Percentiles rank a stretch among this genome's conserved stretches.
Conservation (phyloP, 768 basidiomycete species). For the Naganishia vaughanmartiniae region DNA sequence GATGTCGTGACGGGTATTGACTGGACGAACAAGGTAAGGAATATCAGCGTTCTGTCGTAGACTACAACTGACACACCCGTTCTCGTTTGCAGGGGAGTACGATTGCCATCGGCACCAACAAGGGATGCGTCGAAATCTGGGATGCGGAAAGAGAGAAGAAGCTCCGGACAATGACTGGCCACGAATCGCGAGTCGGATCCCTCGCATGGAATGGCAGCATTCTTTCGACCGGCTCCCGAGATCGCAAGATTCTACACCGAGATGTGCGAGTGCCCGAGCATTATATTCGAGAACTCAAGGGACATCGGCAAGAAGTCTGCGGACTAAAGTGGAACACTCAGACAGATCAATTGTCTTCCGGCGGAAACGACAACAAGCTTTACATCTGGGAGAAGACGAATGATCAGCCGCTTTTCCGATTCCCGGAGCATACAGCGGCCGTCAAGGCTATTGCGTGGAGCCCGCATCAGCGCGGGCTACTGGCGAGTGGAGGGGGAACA, state of each 20-base stretch:
- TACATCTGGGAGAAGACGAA: constrained; percentile 89
- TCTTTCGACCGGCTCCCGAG: constrained; percentile 84
- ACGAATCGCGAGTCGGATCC: constrained; percentile 83
- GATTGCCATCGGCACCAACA: constrained; percentile 88
- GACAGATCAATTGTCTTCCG: constrained; percentile 71
- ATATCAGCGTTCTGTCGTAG: neutral
- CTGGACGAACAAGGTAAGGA: constrained; percentile 76
- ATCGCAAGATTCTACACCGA: constrained; percentile 84
- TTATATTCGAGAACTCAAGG: constrained; percentile 63
- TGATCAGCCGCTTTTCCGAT: constrained; percentile 75
- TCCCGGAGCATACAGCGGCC: constrained; percentile 93
- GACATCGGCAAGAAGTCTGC: constrained; percentile 82
- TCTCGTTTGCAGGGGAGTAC: constrained; percentile 63
- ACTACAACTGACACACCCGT: neutral
- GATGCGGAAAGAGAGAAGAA: constrained; percentile 75
- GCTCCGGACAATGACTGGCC: constrained; percentile 81
- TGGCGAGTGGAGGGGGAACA: constrained; percentile 96
- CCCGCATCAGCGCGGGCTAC: constrained; percentile 82
- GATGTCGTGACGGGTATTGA: constrained; percentile 66
- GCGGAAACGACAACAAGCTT: constrained; percentile 98
- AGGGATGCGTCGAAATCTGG: constrained; percentile 85
- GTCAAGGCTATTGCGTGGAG: constrained; percentile 99
- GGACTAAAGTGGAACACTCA: constrained; percentile 82
- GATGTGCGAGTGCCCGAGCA: constrained; percentile 75
- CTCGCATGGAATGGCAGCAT: constrained; percentile 90